Evolutionary conservation across 2,329 filamentous ascomycete genomes (phyloP), one percentile per base, ranked within the genome.

Genomic region (Didymosphaeria variabile): DNA sequence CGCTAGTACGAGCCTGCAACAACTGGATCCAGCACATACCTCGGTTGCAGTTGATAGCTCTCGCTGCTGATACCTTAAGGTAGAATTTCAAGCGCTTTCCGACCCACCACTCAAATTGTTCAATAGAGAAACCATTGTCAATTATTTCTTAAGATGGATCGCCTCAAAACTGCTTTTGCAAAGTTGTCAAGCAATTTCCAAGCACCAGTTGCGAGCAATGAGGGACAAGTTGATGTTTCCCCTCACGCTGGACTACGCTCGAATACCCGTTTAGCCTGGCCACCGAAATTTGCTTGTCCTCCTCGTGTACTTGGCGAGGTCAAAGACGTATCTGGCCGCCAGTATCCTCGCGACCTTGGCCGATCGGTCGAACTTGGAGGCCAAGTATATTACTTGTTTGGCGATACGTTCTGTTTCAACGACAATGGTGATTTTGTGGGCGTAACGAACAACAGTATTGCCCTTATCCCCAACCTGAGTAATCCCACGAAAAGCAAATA

Each of bases 331-430:
- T 64, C 62, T 31, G 49, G 34, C 4, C 59, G 59, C 40, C 29
- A 49, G 5, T 61, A 59, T 38, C 52, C 55, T n/a, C 62, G 59
- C 19, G 62, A 64, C 32, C 15, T 61, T 34, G 62, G 62, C 12
- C 62, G 62, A 13, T 64, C 62, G 0, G 26, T 64, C 6, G 34
- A 52, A 9, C 57, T 64, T 42, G 54, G 59, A 19, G 59, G 59
- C 34, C 56, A 55, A 19, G 46, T 45, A 23, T 64, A 61, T 54
- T 64, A 64, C 53, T 62, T 64, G 36, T 65, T 63, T 47, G 63
- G 63, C 34, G 63, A 65, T 34, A 65, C 63, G 34, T 65, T 65
- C 55, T 63, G 63, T 47, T 65, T 65, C 47, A 55, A 63, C 52
- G 19, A 38, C 29, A 9, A 13, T 10, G 50, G 46, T 9, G 50